Percentiles rank a stretch among this genome's conserved stretches.
Conservation (phyloP, 2,329 filamentous ascomycete species). For the Aspergillus hiratsukae region DNA sequence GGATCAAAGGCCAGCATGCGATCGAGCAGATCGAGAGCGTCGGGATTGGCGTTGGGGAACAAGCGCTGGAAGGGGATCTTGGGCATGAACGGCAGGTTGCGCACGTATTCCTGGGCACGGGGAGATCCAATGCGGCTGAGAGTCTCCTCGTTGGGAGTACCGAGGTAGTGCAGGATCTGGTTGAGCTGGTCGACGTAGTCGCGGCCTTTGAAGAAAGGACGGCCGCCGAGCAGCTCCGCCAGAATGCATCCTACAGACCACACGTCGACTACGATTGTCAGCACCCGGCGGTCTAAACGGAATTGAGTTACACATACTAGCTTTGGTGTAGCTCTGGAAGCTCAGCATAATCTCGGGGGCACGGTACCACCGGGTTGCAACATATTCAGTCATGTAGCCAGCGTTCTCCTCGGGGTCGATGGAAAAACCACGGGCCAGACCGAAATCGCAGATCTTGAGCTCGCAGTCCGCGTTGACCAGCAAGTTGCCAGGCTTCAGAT, state of each 20-base stretch:
- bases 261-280: slow-evolving; percentile 71
- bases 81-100: slow-evolving; percentile 90
- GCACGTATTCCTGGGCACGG: slow-evolving; percentile 95
- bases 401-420: slow-evolving; percentile 97
- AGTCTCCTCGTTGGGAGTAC: slow-evolving; percentile 93
- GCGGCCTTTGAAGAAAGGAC: slow-evolving; percentile 98
- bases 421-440: slow-evolving; percentile 91
- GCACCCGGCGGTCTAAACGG: slow-evolving; percentile 3
- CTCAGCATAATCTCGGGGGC: slow-evolving; percentile 99
- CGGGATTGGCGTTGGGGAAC: slow-evolving; percentile 92
- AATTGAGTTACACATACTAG: slow-evolving; percentile 64
- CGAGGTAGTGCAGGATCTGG: slow-evolving; percentile 96
- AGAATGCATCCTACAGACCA: slow-evolving; percentile 99
- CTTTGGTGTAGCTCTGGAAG: slow-evolving; percentile 99
- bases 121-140: slow-evolving; percentile 90
- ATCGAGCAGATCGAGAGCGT: slow-evolving; percentile 91
- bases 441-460: slow-evolving; percentile 98
- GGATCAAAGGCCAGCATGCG: slow-evolving; percentile 98
- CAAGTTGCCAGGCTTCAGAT: slow-evolving; percentile 94
- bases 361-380: slow-evolving; percentile 97
- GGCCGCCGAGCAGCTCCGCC: slow-evolving; percentile 88
- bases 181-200: slow-evolving; percentile 99
- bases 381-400: slow-evolving; percentile 99
- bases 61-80: slow-evolving; percentile 85
- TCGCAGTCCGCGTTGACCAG: slow-evolving; percentile 99